A percentile compares a stretch with the other conserved stretches of the same genome.
Conservation (phyloP, 495 filamentous ascomycete genomes). For the Symbiotaphrina buchneri region DNA sequence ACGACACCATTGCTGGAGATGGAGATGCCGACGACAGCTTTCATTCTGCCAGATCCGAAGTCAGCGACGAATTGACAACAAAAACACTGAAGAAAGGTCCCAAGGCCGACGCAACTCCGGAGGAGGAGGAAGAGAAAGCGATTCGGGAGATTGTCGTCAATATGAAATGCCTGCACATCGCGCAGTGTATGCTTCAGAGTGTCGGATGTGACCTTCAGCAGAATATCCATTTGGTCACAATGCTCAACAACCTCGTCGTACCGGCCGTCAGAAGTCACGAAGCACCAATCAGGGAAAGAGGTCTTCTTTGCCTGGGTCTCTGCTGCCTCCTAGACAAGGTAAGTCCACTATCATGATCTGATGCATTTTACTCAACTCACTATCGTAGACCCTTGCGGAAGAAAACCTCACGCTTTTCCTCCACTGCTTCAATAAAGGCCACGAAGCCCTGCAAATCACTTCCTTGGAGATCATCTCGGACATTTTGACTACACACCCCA, state of each 20-base stretch:
- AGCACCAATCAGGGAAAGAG: conserved; percentile 75
- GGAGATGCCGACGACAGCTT: conserved; percentile 54
- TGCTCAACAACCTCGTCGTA: conserved; percentile 91
- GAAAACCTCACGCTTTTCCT: conserved; percentile 88
- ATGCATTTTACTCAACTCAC: conserved; percentile 5
- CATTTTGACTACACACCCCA: conserved; percentile 55
- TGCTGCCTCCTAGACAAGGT: conserved; percentile 78
- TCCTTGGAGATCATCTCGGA: conserved; percentile 86
- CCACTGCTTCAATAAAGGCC: conserved; percentile 86
- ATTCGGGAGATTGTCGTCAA: conserved; percentile 85
- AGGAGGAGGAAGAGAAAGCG: conserved; percentile 36
- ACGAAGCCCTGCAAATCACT: conserved; percentile 69
- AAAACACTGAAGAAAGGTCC: conserved; percentile 1
- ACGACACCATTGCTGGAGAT: conserved; percentile 53
- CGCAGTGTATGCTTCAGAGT: conserved; percentile 91
- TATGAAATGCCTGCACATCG: conserved; percentile 94
- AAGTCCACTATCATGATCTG: conserved; percentile 6
- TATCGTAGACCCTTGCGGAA: conserved; percentile 60
- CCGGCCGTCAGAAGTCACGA: conserved; percentile 87
- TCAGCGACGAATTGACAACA: conserved; percentile 33
- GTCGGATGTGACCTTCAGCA: conserved; percentile 65
- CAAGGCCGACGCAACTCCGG: background rate
- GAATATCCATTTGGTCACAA: conserved; percentile 71
- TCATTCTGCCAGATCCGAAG: conserved; percentile 69
- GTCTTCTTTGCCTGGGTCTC: conserved; percentile 71